Evolutionary conservation across 345 rosid genomes (phyloP).

Genomic region (Odontarrhena argentea): DNA sequence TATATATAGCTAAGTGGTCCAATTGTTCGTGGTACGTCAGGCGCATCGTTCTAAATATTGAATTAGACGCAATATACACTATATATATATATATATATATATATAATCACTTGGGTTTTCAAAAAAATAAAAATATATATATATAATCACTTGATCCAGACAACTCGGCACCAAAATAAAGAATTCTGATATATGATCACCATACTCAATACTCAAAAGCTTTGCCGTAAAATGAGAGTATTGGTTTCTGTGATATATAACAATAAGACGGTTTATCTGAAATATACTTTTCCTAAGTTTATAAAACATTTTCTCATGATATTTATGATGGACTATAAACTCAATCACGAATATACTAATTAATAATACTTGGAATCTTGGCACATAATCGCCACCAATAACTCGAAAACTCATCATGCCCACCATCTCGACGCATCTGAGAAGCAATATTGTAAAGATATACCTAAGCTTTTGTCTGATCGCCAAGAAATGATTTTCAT

Average conservation of each 20-base stretch:
- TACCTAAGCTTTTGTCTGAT: conserved; percentile 10
- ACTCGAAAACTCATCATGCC: no score
- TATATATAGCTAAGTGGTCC: conserved; percentile 22
- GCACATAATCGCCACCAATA: conserved; percentile 6
- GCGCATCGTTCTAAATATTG: conserved; percentile 3
- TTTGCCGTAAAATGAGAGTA: no score
- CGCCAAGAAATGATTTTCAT: background rate
- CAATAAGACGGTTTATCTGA: no score
- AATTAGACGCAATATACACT: background rate
- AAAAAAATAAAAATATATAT: no score
- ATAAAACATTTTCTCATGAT: no score
- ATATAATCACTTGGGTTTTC: background rate
- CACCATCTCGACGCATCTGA: background rate
- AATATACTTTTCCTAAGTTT: no score
- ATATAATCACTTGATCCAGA: background rate
- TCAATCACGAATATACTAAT: background rate
- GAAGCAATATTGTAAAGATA: conserved; percentile 8
- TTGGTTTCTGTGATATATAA: no score
- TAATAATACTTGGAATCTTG: background rate
- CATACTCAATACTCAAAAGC: no score
- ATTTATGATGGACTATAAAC: background rate
- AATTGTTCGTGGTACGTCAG: conserved; percentile 22
- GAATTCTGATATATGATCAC: no score
- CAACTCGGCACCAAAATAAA: background rate
- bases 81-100: no score